phyloP scores from a whole-genome alignment of 345 rosid genomes.

The Arabis alpina region DNA sequence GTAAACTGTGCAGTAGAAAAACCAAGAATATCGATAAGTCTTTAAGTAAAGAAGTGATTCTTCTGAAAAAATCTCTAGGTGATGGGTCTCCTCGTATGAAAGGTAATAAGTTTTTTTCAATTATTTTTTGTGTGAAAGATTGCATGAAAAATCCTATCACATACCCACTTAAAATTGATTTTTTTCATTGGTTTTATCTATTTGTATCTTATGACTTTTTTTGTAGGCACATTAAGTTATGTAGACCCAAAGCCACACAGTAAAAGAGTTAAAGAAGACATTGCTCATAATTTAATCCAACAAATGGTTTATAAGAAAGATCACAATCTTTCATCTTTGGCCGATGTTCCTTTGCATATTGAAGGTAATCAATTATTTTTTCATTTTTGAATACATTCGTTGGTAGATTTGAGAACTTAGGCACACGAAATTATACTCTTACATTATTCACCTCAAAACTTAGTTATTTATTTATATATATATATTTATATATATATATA shows the following conservation, averaged over 20 bases:
- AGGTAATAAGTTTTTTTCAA: background rate
- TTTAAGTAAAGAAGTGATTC: background rate
- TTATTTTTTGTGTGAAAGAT: background rate
- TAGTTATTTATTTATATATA: no score
- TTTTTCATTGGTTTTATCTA: background rate
- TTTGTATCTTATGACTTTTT: background rate
- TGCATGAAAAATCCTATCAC: background rate
- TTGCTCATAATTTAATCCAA: background rate
- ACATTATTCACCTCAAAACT: no score
- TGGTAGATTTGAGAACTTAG: no score
- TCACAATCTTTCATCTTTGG: constrained; percentile 22
- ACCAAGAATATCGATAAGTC: background rate
- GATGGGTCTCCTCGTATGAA: background rate
- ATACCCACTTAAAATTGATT: background rate
- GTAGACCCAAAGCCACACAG: background rate
- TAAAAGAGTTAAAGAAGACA: background rate
- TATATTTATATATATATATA: no score
- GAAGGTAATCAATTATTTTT: constrained; percentile 17
- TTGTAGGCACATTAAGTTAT: background rate
- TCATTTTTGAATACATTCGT: background rate
- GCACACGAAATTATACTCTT: no score
- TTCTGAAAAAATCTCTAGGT: background rate
- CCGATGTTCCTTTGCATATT: constrained; percentile 34
- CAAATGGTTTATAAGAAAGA: constrained; percentile 19
- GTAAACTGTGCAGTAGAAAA: background rate